Conservation (phyloP, 1,139 yeast species). For the Kurtzmaniella quercitrusa region DNA sequence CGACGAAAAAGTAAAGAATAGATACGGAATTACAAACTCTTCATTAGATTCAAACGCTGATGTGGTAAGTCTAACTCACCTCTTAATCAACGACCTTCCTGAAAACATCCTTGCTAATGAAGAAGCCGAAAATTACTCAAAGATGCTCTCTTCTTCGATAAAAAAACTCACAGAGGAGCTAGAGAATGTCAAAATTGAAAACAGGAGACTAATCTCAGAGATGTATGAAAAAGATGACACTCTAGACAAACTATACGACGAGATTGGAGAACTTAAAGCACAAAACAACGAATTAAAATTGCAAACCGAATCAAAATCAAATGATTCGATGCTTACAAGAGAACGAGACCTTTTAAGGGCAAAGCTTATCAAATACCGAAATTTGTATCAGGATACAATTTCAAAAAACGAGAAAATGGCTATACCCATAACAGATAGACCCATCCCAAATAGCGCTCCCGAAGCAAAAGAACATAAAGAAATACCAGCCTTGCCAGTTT, state of each 20-base stretch:
- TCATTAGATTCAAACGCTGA: slow-evolving; percentile 10
- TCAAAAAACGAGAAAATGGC: slow-evolving; percentile 6
- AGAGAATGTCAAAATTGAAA: slow-evolving; percentile 16
- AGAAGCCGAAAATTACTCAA: slow-evolving; percentile 25
- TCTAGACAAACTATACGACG: slow-evolving; percentile 15
- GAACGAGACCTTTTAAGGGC: slow-evolving; percentile 30
- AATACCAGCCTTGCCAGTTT: not conserved
- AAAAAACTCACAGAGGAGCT: slow-evolving; percentile 20
- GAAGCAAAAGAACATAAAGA: too few relatives aligned
- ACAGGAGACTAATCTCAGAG: slow-evolving; percentile 4
- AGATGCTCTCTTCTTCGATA: slow-evolving; percentile 20
- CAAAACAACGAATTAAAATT: slow-evolving; percentile 4
- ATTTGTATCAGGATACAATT: slow-evolving; percentile 20
- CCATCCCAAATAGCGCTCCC: not conserved
- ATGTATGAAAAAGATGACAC: slow-evolving; percentile 6
- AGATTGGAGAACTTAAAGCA: slow-evolving; percentile 7
- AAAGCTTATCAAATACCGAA: slow-evolving; percentile 33
- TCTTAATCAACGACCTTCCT: slow-evolving; percentile 23
- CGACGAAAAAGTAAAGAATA: slow-evolving; percentile 8
- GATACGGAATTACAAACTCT: slow-evolving; percentile 18
- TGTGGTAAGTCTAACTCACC: slow-evolving; percentile 26
- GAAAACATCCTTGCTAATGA: slow-evolving; percentile 17
- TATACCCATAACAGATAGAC: not conserved
- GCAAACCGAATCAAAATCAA: slow-evolving; percentile 6
- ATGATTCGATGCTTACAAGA: slow-evolving; percentile 10